Evolutionary conservation across 2,329 filamentous ascomycete species (phyloP), one percentile per base, ranked within the genome.

Genomic region (Curvularia verruculosa): DNA sequence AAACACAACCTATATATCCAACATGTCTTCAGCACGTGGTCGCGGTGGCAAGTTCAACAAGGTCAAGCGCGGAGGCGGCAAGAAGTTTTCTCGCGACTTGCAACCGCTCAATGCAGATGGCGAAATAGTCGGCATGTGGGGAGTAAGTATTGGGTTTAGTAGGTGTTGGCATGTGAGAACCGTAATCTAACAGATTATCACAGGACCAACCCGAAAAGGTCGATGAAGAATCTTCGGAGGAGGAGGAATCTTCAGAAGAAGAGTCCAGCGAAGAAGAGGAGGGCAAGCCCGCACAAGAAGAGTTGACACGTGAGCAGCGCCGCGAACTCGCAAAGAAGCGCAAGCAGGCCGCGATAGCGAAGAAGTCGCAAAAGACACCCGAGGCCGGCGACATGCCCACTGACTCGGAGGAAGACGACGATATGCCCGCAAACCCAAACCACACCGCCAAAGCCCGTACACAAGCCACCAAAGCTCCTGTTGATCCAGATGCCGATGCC

Each of bases 21-120:
- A 60, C 61, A 84, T 82, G 78, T 83, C 84, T 77, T 81, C 88
- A 59, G 77, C 78, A 67, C 77, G 92, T 75, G 92, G 91, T 68
- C 90, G 93, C 75, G 92, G 90, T 71, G 92, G 93, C 79, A 98
- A 98, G 81, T 96, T 94, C 78, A 90, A 87, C 82, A 98, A 97
- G 83, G 92, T 89, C 67, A 92, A 91, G 68, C 86, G 94, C 80
- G 94, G 94, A 84, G 93, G 94, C 61, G 95, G 95, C 73, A 96
- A 97, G 80, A 89, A 96, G 74, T 99, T 96, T 81, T 97, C 93
- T 66, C 89, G 92, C 65, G 89, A 97, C 76, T 87, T 98, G 45
- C 88, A 91, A 77, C 93, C 93, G 19, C 81, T 95, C 71, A 93
- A 97, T 72, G 88, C 88, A 67, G 91, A 98, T 73, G 95, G 94